Base-by-base conservation (phyloP, 2,329 filamentous ascomycete species). In the Sporothrix inflata region DNA sequence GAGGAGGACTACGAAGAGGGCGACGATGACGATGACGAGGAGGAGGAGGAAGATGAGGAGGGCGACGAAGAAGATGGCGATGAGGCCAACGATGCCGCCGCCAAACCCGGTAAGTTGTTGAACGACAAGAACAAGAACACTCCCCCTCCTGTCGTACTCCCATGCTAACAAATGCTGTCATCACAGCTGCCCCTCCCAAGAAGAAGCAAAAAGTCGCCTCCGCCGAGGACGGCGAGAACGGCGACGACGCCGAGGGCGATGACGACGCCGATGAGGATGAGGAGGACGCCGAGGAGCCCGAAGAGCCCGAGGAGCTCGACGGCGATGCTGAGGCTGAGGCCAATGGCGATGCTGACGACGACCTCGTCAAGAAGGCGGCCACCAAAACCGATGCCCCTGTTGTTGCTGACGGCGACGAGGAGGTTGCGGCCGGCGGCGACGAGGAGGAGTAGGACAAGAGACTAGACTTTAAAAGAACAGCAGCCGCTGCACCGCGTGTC, bases 141-240 rank as follows among this genome's bases (percentile, higher is more conserved):
- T 45, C 9, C 38, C 11, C 34, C n/a, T 42, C 6, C 5, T 3
- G 9, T 63, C 53, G 14, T 24, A 34, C 12, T 5, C 21, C 12
- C 38, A 65, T 65, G 12, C 38, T 65, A 12, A 65, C 21, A 42
- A 27, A 65, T 38, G 4, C 4, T 7, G 40, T n/a, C 30, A 7
- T 21, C 16, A 21, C 60, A 75, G 72, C 61, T 16, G 81, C 82
- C 70, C 84, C 84, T 66, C 85, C 85, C 49, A 83, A 82, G 72
- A 87, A 87, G 82, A 86, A 86, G 80, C 82, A 82, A 76, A 87
- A 86, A 83, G 85, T 83, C 34, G 79, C 76, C 71, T 76, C 79
- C 30, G 78, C 78, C 34, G 76, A 78, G 12, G 74, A 74, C 27
- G 78, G 74, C 24, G 78, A 81, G 73, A 77, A 75, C 70, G 73